These are phyloP conservation scores for Penicillium sp. DNA, from an alignment of 2,329 filamentous ascomycete genomes.

Conservation along the genomic window DNA sequence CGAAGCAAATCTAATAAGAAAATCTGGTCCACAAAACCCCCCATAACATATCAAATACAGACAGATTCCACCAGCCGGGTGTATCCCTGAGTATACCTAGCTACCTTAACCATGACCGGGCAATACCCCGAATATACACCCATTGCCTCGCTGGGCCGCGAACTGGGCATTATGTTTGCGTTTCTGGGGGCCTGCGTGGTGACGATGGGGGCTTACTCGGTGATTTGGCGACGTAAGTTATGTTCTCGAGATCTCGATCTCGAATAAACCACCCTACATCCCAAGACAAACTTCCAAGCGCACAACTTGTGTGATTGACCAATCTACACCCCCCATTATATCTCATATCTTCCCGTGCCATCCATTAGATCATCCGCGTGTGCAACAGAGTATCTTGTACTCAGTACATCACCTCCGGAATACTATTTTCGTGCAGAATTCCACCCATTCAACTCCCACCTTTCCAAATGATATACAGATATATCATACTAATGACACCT, in stretches of 20 bases:
- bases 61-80: no score
- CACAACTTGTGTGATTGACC: no score
- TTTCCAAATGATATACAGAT: not conserved
- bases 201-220: slow-evolving; percentile 36
- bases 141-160: slow-evolving; percentile 35
- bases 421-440: no score
- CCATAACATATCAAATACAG: not conserved
- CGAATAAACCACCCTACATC: no score
- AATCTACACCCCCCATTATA: no score
- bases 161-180: slow-evolving; percentile 44
- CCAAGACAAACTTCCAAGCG: no score
- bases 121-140: slow-evolving; percentile 30
- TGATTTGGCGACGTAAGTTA: slow-evolving; percentile 32
- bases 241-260: not conserved
- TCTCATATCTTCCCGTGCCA: no score
- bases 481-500: not conserved
- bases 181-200: slow-evolving; percentile 37
- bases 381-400: no score
- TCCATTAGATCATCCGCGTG: no score
- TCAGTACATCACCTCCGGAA: no score
- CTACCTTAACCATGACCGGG: not conserved
- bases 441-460: not conserved
- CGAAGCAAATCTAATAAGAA: not conserved
- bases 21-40: not conserved
- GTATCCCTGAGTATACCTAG: no score